Percentiles rank a stretch among this genome's conserved stretches.
phyloP scores from a whole-genome alignment of 257 asterid species.

The Paraleonurus japonicus region DNA sequence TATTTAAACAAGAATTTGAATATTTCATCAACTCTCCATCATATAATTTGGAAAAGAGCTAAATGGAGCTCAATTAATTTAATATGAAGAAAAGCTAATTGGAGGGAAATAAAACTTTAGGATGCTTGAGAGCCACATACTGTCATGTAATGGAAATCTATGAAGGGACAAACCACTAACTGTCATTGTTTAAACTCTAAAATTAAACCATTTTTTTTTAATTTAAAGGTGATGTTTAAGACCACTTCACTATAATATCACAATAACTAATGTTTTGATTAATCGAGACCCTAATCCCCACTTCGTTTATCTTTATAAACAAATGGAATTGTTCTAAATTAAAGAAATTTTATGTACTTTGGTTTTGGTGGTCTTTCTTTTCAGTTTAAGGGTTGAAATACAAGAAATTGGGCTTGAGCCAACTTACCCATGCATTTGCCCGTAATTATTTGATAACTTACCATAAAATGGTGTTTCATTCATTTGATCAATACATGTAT shows the following conservation, averaged over 20 bases:
- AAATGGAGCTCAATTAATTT: neutral
- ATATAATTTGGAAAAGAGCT: neutral
- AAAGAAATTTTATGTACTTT: neutral
- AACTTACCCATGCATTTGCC: neutral
- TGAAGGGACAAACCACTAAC: slow-evolving; percentile 26
- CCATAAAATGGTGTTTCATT: neutral
- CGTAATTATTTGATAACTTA: too few relatives aligned
- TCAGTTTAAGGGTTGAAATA: neutral
- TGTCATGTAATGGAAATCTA: slow-evolving; percentile 31
- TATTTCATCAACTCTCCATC: neutral
- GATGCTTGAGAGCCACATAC: slow-evolving; percentile 21
- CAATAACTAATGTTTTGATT: neutral
- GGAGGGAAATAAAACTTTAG: neutral
- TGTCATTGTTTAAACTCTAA: slow-evolving; percentile 1
- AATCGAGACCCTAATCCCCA: slow-evolving; percentile 16
- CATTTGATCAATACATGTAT: neutral
- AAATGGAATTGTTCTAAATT: neutral
- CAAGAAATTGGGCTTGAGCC: neutral
- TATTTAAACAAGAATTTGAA: neutral
- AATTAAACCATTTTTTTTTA: neutral
- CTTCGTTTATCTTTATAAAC: slow-evolving; percentile 18
- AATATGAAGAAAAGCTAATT: neutral
- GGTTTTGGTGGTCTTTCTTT: neutral
- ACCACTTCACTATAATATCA: slow-evolving; percentile 23
- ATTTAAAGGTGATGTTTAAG: slow-evolving; percentile 6